Evolutionary conservation across 106 monocot genomes (phyloP).

Genomic region (Platanthera guangdongensis): DNA sequence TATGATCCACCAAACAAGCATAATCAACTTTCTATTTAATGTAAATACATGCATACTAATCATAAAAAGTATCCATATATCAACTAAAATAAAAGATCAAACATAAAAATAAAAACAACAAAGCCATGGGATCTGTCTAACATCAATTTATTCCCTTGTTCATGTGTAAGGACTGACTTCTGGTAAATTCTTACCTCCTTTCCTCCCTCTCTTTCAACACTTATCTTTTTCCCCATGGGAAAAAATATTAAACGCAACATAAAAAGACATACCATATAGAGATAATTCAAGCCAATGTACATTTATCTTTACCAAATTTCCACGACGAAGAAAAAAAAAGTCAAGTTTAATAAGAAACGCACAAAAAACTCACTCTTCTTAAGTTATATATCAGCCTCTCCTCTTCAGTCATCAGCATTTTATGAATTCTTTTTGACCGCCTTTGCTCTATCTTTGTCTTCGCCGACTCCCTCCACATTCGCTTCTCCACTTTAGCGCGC

Average conservation of each 20-base stretch:
- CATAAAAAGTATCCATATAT: no score
- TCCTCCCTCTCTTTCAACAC: no score
- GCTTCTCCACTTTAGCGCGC: conserved; percentile 88
- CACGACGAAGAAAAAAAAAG: neutral
- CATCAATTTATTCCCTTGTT: no score
- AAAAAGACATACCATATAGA: neutral
- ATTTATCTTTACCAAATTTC: neutral
- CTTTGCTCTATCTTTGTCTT: conserved; percentile 79
- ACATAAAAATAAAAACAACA: no score
- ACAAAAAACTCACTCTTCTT: conserved; percentile 50
- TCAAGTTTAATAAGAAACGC: neutral
- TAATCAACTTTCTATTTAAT: no score
- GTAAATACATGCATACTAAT: no score
- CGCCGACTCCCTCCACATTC: conserved; percentile 89
- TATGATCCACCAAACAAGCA: no score
- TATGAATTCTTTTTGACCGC: conserved; percentile 80
- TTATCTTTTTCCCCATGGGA: neutral
- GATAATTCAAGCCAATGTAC: neutral
- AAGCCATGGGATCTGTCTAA: no score
- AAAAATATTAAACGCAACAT: neutral
- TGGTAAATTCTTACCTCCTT: no score
- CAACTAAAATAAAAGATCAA: no score
- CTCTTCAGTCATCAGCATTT: conserved; percentile 95
- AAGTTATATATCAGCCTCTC: conserved; percentile 93
- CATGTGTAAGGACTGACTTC: no score